phyloP scores from a whole-genome alignment of 2,329 filamentous ascomycete genomes.

The Phyllachora maydis region DNA sequence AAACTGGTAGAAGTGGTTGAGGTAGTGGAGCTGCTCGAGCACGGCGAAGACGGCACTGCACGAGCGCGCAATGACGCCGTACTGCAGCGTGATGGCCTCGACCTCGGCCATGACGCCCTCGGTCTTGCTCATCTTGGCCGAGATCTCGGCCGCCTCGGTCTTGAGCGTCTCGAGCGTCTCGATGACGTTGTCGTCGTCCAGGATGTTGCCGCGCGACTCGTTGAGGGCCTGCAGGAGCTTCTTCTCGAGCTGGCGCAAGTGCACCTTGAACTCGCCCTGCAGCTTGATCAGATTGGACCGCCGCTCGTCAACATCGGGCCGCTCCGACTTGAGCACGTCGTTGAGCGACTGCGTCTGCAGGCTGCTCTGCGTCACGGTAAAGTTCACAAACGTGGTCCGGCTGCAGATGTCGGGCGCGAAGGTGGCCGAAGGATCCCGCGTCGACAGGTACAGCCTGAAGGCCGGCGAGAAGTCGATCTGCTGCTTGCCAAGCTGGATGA shows the following conservation, averaged over 20 bases:
- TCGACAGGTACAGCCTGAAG: constrained; percentile 89
- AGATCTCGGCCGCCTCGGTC: constrained; percentile 92
- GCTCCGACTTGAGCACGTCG: constrained; percentile 90
- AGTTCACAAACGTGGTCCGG: constrained; percentile 97
- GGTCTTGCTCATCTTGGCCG: constrained; percentile 86
- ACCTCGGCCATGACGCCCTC: constrained; percentile 98
- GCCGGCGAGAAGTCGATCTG: constrained; percentile 97
- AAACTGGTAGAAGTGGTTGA: constrained; percentile 99
- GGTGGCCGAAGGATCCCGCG: constrained; percentile 82
- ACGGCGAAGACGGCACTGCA: constrained; percentile 97
- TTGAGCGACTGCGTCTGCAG: constrained; percentile 95
- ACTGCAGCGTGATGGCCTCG: constrained; percentile 85
- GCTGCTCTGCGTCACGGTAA: constrained; percentile 97
- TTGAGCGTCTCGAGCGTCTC: constrained; percentile 95
- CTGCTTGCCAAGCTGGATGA: constrained; percentile 95
- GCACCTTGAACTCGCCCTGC: constrained; percentile 98
- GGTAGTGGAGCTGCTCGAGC: constrained; percentile 87
- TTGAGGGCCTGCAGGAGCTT: constrained; percentile 85
- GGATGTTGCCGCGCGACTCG: constrained; percentile 90
- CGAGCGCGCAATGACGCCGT: constrained; percentile 78
- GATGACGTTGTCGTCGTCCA: constrained; percentile 96
- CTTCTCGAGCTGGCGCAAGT: constrained; percentile 88
- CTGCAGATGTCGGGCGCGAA: constrained; percentile 97
- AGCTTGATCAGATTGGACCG: constrained; percentile 95
- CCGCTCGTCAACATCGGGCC: constrained; percentile 90